These are phyloP conservation scores for Coniosporium tulheliwenetii DNA, from an alignment of 2,329 filamentous ascomycete species.

Conservation along the genomic window DNA sequence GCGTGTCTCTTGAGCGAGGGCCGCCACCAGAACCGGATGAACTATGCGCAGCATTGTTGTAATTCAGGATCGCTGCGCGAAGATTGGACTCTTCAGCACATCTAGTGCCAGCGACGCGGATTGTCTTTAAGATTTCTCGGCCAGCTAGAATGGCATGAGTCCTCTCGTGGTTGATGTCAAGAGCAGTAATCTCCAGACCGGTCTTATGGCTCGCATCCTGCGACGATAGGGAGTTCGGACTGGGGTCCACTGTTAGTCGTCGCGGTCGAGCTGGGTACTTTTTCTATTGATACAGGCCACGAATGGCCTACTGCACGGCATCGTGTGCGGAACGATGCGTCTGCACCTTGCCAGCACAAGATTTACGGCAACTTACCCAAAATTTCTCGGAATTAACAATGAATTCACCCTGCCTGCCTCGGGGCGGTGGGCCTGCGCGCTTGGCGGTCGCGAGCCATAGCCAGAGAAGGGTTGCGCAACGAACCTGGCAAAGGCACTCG, in stretches of 20 bases:
- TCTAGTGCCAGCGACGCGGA: slow-evolving; percentile 39
- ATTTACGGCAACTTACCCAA: too few relatives aligned
- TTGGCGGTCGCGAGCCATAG: slow-evolving; percentile 37
- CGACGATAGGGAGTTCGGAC: neutral
- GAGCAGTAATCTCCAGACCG: slow-evolving; percentile 45
- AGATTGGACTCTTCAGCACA: slow-evolving; percentile 49
- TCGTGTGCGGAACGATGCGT: too few relatives aligned
- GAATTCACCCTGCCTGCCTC: slow-evolving; percentile 16
- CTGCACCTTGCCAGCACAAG: too few relatives aligned
- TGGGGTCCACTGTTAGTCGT: too few relatives aligned
- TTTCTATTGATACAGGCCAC: too few relatives aligned
- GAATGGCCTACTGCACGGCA: too few relatives aligned
- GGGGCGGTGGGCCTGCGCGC: slow-evolving; percentile 28
- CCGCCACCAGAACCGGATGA: slow-evolving; percentile 24
- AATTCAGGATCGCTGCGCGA: slow-evolving; percentile 39
- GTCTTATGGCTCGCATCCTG: slow-evolving; percentile 43
- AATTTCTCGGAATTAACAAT: slow-evolving; percentile 10
- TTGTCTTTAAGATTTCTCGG: slow-evolving; percentile 50
- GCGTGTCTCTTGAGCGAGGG: slow-evolving; percentile 38
- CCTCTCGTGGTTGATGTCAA: slow-evolving; percentile 46
- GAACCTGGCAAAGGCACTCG: slow-evolving; percentile 30
- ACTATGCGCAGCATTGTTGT: slow-evolving; percentile 35
- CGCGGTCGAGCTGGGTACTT: too few relatives aligned
- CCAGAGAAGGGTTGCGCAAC: slow-evolving; percentile 37
- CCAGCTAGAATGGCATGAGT: slow-evolving; percentile 51